Base-by-base conservation (phyloP, 2,329 filamentous ascomycete genomes). In the Niveomyces coronatus region DNA sequence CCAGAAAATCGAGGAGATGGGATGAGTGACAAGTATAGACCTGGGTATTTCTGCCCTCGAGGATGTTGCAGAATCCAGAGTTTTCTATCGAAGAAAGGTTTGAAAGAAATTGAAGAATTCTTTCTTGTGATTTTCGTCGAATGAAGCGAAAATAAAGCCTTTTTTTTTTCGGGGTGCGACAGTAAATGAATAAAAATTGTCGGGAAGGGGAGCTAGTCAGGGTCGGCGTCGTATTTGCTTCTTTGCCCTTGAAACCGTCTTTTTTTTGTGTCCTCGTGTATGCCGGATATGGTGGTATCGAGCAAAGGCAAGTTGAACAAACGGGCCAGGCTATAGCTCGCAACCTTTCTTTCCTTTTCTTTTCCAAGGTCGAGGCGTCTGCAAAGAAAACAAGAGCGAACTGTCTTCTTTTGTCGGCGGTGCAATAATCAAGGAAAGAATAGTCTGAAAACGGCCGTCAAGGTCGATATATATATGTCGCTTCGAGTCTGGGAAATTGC, bases 191-290 rank as follows among this genome's bases (percentile, higher is more conserved):
- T 36, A 4, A 15, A 37, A 31, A n/a, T 6, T 18, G 19, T 31
- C 16, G 28, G 36, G 29, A 15, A 18, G 13, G 5, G n/a, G n/a
- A 8, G 28, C 35, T 31, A 32, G 35, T 37, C 27, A 37, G 28
- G 35, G 35, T 26, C 20, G 28, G 18, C 11, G 4, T 7, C 14
- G 24, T 30, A 27, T 16, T 31, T 38, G 15, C 22, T 19, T 20
- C 27, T 35, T 24, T 24, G 2, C 5, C 8, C 27, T 38, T 37
- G 23, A n/a, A 23, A 15, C 11, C 15, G 23, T 31, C n/a, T 20
- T 31, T 31, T 37, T 37, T 20, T 15, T 31, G 18, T 10, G 27
- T 31, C 27, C 23, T 22, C 10, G 18, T 11, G 10, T 9, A 18
- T 30, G 11, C 18, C 20, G 8, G 8, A n/a, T n/a, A n/a, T n/a